A percentile compares a stretch with the other conserved stretches of the same genome.
phyloP scores from a whole-genome alignment of 2,329 filamentous ascomycete species.

The Passalora sequoiae region DNA sequence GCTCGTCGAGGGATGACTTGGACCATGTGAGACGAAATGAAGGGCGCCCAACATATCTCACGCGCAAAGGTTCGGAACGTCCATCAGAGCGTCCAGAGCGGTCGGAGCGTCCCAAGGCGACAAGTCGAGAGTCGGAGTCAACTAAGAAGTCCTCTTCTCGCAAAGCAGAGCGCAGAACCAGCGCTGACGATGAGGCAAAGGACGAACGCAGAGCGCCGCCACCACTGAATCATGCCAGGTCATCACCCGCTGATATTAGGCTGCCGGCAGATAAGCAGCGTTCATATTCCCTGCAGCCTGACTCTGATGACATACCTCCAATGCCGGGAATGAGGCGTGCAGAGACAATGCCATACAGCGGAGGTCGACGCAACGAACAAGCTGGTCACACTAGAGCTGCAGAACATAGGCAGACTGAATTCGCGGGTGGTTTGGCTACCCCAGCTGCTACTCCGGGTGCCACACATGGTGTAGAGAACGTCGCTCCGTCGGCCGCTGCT shows the following conservation, averaged over 20 bases:
- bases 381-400: conserved; percentile 21
- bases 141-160: conserved; percentile 20
- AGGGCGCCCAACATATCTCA: conserved; percentile 21
- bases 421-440: conserved; percentile 24
- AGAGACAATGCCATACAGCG: conserved; percentile 39
- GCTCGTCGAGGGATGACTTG: conserved; percentile 26
- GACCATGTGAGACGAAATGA: conserved; percentile 26
- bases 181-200: conserved; percentile 21
- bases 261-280: conserved; percentile 26
- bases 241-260: conserved; percentile 30
- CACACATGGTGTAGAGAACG: no score
- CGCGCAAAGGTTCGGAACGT: conserved; percentile 26
- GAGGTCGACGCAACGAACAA: conserved; percentile 13
- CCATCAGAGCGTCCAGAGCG: no score
- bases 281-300: conserved; percentile 27
- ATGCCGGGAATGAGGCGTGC: conserved; percentile 38
- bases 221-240: conserved; percentile 36
- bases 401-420: conserved; percentile 25
- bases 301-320: conserved; percentile 24
- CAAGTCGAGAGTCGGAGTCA: conserved; percentile 17
- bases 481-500: conserved; percentile 12
- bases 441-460: conserved; percentile 27
- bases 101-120: conserved; percentile 23
- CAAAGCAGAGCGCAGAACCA: conserved; percentile 23
- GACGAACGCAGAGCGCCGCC: conserved; percentile 23